A percentile compares a stretch with the other conserved stretches of the same genome.
phyloP scores from a whole-genome alignment of 1,284 basidiomycete species.

The Phellopilus nigrolimitatus region DNA sequence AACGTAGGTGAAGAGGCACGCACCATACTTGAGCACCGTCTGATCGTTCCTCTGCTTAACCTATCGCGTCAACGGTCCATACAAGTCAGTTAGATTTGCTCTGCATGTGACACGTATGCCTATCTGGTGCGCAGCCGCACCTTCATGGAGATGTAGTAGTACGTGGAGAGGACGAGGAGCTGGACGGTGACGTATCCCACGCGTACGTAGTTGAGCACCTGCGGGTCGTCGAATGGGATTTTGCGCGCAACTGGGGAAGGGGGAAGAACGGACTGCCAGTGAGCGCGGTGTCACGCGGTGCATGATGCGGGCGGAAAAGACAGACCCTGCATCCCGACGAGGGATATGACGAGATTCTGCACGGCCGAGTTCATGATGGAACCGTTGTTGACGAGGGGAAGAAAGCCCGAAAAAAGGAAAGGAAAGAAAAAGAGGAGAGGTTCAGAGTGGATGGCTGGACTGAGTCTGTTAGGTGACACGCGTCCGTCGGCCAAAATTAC shows the following conservation, averaged over 20 bases:
- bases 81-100: background rate
- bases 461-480: too few relatives aligned
- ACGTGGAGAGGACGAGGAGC: conserved; percentile 61
- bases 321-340: conserved; percentile 86
- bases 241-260: conserved; percentile 76
- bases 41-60: conserved; percentile 94
- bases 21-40: conserved; percentile 91
- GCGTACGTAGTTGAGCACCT: conserved; percentile 79
- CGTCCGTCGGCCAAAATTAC: too few relatives aligned
- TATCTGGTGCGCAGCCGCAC: background rate
- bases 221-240: conserved; percentile 89
- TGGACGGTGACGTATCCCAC: conserved; percentile 80
- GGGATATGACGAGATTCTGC: conserved; percentile 77
- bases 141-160: conserved; percentile 64
- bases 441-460: too few relatives aligned
- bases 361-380: conserved; percentile 38
- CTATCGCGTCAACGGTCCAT: conserved; percentile 35
- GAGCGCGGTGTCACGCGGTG: background rate
- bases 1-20: conserved; percentile 25
- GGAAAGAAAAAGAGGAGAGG: too few relatives aligned
- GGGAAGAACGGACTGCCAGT: background rate
- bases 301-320: conserved; percentile 10
- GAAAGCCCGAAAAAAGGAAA: background rate
- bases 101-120: background rate
- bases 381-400: conserved; percentile 1